A percentile compares a stretch with the other conserved stretches of the same genome.
Evolutionary conservation across 2,329 filamentous ascomycete genomes (phyloP).

Genomic region (Aschersonia sp.): DNA sequence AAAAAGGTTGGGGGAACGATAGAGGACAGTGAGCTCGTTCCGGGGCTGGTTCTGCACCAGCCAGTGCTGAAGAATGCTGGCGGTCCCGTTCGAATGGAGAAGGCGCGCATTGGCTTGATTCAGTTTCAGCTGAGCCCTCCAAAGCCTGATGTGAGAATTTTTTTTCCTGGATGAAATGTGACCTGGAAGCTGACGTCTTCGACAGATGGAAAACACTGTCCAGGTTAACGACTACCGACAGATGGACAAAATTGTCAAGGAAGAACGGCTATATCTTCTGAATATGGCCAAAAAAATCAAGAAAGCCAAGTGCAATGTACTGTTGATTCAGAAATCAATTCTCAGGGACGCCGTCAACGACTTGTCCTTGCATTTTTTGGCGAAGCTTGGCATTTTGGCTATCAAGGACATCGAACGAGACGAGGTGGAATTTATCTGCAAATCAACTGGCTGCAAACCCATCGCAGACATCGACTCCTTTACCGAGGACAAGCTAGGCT

Average conservation of each 20-base stretch:
- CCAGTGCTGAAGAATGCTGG: constrained; percentile 86
- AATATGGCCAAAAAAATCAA: constrained; percentile 99
- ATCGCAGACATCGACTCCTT: constrained; percentile 98
- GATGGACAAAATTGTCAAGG: constrained; percentile 99
- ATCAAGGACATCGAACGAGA: constrained; percentile 98
- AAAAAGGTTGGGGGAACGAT: constrained; percentile 98
- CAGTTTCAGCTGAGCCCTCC: constrained; percentile 98
- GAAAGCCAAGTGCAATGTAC: constrained; percentile 98
- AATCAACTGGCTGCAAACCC: constrained; percentile 96
- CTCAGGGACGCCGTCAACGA: constrained; percentile 96
- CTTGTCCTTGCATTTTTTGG: constrained; percentile 89
- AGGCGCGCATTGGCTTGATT: constrained; percentile 90
- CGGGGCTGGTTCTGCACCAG: constrained; percentile 85
- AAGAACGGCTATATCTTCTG: constrained; percentile 92
- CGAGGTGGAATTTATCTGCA: constrained; percentile 98
- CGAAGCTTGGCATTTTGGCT: constrained; percentile 88
- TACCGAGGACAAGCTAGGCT: constrained; percentile 93
- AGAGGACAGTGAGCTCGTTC: constrained; percentile 94
- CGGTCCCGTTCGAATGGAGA: constrained; percentile 86
- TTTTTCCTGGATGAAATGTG: neutral
- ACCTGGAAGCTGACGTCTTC: neutral
- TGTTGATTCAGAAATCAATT: constrained; percentile 97
- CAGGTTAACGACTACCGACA: constrained; percentile 98
- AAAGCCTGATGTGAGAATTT: constrained; percentile 68
- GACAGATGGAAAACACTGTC: constrained; percentile 95